Base-by-base conservation (phyloP, 345 rosid species). In the Salix arbutifolia region DNA sequence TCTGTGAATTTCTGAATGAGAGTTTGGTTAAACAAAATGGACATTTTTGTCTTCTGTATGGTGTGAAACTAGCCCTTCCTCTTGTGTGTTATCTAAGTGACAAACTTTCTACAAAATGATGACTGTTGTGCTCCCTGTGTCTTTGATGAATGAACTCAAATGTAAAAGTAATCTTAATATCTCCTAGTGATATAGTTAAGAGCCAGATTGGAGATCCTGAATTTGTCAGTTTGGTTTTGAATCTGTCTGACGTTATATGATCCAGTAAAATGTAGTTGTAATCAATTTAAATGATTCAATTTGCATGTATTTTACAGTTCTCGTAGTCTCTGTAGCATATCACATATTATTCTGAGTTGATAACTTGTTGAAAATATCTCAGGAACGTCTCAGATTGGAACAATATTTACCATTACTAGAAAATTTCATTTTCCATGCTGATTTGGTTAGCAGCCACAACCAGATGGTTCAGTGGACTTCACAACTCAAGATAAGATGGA, bases 351-450 rank as follows among this genome's bases (percentile, higher is more conserved):
- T 66, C 46, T 84, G 44, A 74, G 56, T 76, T 69, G 38, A 56
- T 71, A 26, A 66, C 64, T 21, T 70, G 35, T 74, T 40, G 6
- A 37, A 72, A 73, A 74, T 84, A 70, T 40, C 60, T 70, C 86
- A 91, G 96, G 96, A 93, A 80, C 86, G 91, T 26, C 81, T 82
- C 23, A 90, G 86, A 80, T 83, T 91, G 85, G 90, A 86, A 75
- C 79, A 84, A 37, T 93, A 93, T 86, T 67, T 90, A 26, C 92
- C 97, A 1, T 42, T 90, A 76, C 82, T 93, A 87, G 87, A 80
- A 65, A 90, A 85, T 87, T 86, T 91, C 67, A 82, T 89, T 48
- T 88, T 75, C 79, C 85, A 87, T 76, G 82, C 84, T 42, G 88
- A 87, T 71, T 67, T 66, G 44, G 37, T 86, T 52, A 53, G 86